Evolutionary conservation across 768 basidiomycete species (phyloP).

Genomic region (Hericium alpestre): DNA sequence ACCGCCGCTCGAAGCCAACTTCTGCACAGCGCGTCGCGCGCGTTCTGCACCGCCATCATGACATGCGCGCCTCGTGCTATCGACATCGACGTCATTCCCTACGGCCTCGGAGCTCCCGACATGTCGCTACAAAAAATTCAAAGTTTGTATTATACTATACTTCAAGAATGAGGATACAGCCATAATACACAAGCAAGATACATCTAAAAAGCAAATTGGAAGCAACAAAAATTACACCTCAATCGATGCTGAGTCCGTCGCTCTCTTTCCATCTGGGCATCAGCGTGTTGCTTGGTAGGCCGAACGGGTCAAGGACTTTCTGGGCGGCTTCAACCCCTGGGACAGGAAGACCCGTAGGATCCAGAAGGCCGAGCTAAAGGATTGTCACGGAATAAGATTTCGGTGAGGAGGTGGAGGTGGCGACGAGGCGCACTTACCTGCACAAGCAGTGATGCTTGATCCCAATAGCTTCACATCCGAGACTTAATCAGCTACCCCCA

Average conservation of each 20-base stretch:
- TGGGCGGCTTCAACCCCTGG: constrained; percentile 29
- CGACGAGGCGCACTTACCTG: constrained; percentile 19
- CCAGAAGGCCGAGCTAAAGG: constrained; percentile 25
- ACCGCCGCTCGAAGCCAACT: too few relatives aligned
- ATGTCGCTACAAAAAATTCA: background rate
- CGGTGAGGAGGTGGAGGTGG: background rate
- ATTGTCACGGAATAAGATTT: background rate
- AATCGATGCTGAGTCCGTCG: constrained; percentile 24
- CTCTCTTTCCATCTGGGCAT: constrained; percentile 27
- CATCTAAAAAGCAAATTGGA: background rate
- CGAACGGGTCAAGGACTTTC: constrained; percentile 34
- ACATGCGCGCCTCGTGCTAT: background rate
- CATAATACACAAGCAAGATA: background rate
- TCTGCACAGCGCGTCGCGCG: background rate
- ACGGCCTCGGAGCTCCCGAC: background rate
- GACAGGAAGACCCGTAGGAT: constrained; percentile 22
- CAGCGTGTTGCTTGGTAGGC: constrained; percentile 28
- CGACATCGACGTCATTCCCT: background rate
- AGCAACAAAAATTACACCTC: background rate
- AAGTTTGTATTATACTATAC: too few relatives aligned
- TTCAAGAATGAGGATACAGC: too few relatives aligned
- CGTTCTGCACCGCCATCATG: background rate
- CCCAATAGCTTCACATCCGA: constrained; percentile 29
- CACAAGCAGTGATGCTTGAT: constrained; percentile 36
- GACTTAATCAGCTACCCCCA: background rate